phyloP scores from a whole-genome alignment of 768 basidiomycete genomes.

The Rhizopogon vulgaris region DNA sequence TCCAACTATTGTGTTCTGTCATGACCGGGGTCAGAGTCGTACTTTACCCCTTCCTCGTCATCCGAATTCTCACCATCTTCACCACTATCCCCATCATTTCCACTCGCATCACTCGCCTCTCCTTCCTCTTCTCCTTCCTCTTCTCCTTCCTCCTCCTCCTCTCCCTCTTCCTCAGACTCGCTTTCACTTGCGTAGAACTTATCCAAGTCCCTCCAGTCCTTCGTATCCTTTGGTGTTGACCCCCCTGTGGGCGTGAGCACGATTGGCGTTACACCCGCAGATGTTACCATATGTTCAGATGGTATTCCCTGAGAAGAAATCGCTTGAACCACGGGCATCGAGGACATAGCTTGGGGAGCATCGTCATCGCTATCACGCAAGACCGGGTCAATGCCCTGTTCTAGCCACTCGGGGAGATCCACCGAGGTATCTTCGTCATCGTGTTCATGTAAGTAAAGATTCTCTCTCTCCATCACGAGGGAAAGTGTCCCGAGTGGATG shows the following conservation, averaged over 20 bases:
- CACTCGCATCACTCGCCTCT: constrained; percentile 15
- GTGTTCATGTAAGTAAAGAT: constrained; percentile 36
- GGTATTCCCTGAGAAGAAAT: constrained; percentile 32
- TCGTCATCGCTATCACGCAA: constrained; percentile 69
- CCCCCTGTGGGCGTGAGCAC: constrained; percentile 50
- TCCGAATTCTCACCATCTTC: constrained; percentile 26
- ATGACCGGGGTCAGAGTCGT: not conserved
- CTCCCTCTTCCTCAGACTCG: constrained; percentile 21
- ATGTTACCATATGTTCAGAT: constrained; percentile 21
- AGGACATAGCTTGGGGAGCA: constrained; percentile 8
- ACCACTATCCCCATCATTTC: constrained; percentile 15
- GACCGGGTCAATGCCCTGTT: constrained; percentile 73
- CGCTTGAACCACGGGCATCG: constrained; percentile 17
- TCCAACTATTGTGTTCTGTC: not conserved
- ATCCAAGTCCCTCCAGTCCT: constrained; percentile 57
- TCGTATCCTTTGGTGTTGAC: constrained; percentile 41
- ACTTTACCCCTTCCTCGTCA: constrained; percentile 10
- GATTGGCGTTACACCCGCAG: constrained; percentile 35
- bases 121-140: constrained; percentile 10
- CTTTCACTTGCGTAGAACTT: constrained; percentile 58
- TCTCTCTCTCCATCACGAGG: constrained; percentile 48
- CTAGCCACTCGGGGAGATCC: constrained; percentile 78
- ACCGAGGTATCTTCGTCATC: constrained; percentile 17
- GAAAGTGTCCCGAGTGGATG: constrained; percentile 61
- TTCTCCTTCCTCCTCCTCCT: constrained; percentile 23